phyloP scores from a whole-genome alignment of 441 rosid species.

The Adansonia grandidieri region DNA sequence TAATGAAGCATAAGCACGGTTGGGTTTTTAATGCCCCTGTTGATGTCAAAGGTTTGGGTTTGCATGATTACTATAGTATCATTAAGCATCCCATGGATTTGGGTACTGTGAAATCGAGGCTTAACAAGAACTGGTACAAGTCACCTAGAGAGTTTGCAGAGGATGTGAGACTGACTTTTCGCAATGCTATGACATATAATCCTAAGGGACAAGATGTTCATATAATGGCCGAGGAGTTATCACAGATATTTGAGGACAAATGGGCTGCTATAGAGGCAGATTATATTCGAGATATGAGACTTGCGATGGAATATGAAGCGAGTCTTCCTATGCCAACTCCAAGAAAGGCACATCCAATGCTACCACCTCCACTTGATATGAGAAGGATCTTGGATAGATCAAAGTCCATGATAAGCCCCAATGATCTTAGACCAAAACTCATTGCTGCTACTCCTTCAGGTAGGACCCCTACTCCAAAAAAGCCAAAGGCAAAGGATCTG shows the following conservation, averaged over 20 bases:
- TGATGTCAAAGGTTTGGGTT: constrained; percentile 73
- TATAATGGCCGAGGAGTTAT: constrained; percentile 76
- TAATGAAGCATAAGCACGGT: constrained; percentile 94
- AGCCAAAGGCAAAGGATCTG: constrained; percentile 98
- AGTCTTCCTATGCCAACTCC: constrained; percentile 63
- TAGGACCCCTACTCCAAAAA: constrained; percentile 86
- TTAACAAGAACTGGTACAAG: constrained; percentile 25
- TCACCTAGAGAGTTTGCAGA: constrained; percentile 93
- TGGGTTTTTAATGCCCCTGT: constrained; percentile 97
- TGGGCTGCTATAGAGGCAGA: constrained; percentile 86
- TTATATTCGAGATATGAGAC: constrained; percentile 69
- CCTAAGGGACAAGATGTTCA: constrained; percentile 97
- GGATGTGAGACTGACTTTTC: constrained; percentile 96
- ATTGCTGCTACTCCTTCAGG: constrained; percentile 71
- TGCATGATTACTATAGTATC: constrained; percentile 77
- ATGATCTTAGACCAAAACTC: constrained; percentile 52
- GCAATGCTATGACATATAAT: constrained; percentile 93
- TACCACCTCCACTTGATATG: constrained; percentile 77
- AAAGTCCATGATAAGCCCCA: constrained; percentile 56
- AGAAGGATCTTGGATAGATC: constrained; percentile 80
- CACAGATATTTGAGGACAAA: constrained; percentile 78
- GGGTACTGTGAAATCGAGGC: constrained; percentile 8
- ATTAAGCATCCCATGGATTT: constrained; percentile 15
- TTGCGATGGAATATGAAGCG: constrained; percentile 57
- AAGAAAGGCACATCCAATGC: constrained; percentile 61